Conservation (phyloP, 78 protist genomes). For the Capsaspora owczarzaki region DNA sequence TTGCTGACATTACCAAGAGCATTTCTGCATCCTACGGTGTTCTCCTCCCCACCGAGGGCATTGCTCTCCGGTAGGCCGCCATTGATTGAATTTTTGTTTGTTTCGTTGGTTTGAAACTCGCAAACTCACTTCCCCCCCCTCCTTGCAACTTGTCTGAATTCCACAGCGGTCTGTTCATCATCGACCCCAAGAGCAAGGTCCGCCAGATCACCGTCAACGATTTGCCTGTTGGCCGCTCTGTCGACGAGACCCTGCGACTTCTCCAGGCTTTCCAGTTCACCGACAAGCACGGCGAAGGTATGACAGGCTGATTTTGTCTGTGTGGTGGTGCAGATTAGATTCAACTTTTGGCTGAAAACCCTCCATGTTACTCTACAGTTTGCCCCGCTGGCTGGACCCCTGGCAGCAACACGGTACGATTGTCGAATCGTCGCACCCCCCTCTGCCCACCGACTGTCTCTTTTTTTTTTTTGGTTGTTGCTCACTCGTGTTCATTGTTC, state of each 20-base stretch:
- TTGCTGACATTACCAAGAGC: conserved; percentile 69
- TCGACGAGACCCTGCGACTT: conserved; percentile 65
- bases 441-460: too few relatives aligned
- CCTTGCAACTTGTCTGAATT: not conserved
- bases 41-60: conserved; percentile 52
- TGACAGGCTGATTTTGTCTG: too few relatives aligned
- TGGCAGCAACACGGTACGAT: conserved; percentile 42
- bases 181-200: conserved; percentile 53
- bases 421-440: too few relatives aligned
- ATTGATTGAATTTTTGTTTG: not conserved
- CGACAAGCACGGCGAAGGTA: conserved; percentile 51
- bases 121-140: not conserved
- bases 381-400: conserved; percentile 72
- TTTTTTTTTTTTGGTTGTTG: too few relatives aligned
- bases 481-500: too few relatives aligned
- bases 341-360: not conserved
- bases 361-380: conserved; percentile 24
- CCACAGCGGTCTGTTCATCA: conserved; percentile 54
- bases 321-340: not conserved
- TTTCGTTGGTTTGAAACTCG: not conserved
- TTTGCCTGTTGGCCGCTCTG: conserved; percentile 57
- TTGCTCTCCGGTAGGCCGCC: conserved; percentile 34
- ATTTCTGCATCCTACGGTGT: conserved; percentile 78
- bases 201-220: conserved; percentile 59
- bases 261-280: conserved; percentile 67